These are phyloP conservation scores for Penicillium digitatum DNA, from an alignment of 2,329 filamentous ascomycete genomes.

Conservation along the genomic window DNA sequence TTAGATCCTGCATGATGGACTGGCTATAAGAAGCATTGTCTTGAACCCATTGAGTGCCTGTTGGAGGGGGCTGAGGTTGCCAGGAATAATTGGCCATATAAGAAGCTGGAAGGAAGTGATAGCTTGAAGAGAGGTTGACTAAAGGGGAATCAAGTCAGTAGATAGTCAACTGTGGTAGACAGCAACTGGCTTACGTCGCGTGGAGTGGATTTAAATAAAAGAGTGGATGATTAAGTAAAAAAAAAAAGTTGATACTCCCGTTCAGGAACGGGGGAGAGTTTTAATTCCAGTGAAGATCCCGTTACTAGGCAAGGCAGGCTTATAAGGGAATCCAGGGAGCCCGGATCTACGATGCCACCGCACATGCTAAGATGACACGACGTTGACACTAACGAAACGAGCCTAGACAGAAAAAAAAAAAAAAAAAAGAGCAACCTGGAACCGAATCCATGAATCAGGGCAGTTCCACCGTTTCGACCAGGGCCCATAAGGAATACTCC, in stretches of 20 bases:
- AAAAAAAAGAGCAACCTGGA: slow-evolving; percentile 13
- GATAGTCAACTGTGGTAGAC: slow-evolving; percentile 4
- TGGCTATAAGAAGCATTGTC: slow-evolving; percentile 22
- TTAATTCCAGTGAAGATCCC: slow-evolving; percentile 14
- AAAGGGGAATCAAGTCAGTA: slow-evolving; percentile 11
- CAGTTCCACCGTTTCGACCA: slow-evolving; percentile 22
- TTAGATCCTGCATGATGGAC: slow-evolving; percentile 38
- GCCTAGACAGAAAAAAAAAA: slow-evolving; percentile 22
- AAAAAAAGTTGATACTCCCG: slow-evolving; percentile 8
- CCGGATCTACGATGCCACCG: slow-evolving; percentile 36
- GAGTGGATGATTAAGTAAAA: background rate
- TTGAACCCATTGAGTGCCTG: slow-evolving; percentile 28
- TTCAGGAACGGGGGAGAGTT: slow-evolving; percentile 11
- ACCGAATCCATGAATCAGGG: slow-evolving; percentile 21
- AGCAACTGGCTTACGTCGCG: slow-evolving; percentile 7
- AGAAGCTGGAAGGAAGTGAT: slow-evolving; percentile 6
- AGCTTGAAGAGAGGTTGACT: slow-evolving; percentile 1
- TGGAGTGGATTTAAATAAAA: background rate
- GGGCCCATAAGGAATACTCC: slow-evolving; percentile 20
- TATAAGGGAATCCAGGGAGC: slow-evolving; percentile 29
- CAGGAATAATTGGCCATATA: slow-evolving; percentile 33
- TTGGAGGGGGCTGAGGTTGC: slow-evolving; percentile 26
- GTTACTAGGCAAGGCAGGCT: slow-evolving; percentile 9
- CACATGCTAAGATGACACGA: slow-evolving; percentile 39
- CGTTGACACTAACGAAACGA: slow-evolving; percentile 37